These are phyloP conservation scores for Diplodia intermedia DNA, from an alignment of 2,329 filamentous ascomycete species.

Conservation along the genomic window DNA sequence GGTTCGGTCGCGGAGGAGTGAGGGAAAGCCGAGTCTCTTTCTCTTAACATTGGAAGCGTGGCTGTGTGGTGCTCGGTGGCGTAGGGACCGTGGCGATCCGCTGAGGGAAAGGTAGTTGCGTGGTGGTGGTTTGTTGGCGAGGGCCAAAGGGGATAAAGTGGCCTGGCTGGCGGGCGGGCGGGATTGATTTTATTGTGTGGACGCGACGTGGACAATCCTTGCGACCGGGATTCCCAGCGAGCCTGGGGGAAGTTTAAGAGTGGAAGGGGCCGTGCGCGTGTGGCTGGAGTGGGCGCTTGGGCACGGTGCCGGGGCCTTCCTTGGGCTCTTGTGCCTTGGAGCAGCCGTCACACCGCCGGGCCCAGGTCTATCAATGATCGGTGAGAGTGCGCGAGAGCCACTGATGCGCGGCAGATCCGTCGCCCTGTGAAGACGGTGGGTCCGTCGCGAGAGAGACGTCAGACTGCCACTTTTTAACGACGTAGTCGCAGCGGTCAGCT, in stretches of 20 bases:
- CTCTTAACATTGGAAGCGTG: conserved; percentile 31
- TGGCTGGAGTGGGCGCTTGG: conserved; percentile 18
- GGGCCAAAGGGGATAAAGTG: conserved; percentile 21
- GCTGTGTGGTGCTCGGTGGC: conserved; percentile 20
- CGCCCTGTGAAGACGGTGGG: conserved; percentile 1
- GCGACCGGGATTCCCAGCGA: conserved; percentile 14
- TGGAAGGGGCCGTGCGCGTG: conserved; percentile 16
- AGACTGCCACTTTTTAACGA: conserved; percentile 21
- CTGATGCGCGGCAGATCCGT: conserved; percentile 27
- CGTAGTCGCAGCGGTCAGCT: conserved; percentile 5
- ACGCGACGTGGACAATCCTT: conserved; percentile 9
- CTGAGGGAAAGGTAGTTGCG: neutral
- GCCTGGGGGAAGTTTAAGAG: conserved; percentile 8
- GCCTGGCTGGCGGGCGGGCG: conserved; percentile 10
- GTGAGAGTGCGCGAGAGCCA: conserved; percentile 7
- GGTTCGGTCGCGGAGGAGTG: conserved; percentile 45
- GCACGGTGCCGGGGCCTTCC: neutral
- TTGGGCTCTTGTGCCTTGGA: conserved; percentile 26
- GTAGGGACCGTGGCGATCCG: conserved; percentile 20
- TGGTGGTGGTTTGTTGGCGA: conserved; percentile 24
- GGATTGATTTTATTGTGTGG: conserved; percentile 26
- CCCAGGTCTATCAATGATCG: conserved; percentile 18
- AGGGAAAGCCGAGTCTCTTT: conserved; percentile 36
- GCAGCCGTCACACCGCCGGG: conserved; percentile 27
- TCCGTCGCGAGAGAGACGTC: conserved; percentile 17